Base-by-base conservation (phyloP, 371 early-diverging fungal genomes). In the Vairimorpha ceranae region DNA sequence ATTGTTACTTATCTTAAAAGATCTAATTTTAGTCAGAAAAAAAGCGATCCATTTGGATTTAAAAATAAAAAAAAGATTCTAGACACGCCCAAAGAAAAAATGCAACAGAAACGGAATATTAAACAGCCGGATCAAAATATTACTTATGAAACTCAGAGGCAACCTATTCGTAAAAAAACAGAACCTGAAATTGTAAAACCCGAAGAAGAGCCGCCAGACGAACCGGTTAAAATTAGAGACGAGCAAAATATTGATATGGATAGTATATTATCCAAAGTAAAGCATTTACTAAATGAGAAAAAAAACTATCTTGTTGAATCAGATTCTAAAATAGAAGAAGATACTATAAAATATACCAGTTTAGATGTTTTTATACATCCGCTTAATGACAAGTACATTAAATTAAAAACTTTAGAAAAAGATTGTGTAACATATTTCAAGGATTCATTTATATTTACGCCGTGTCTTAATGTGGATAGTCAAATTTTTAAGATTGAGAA, bases 371-470 rank as follows among this genome's bases (percentile, higher is more conserved):
- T 25, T 15, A 43, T 72, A 10, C 38, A 46, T 2, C 41, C 58
- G 21, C 14, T 65, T 2, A 36, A 65, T 41, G 21, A 51, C 1
- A 52, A 67, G n/a, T 59, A 61, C 35, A 76, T 73, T 15, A 65
- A 41, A 54, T 59, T 77, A 17, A 61, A 58, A 56, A 67, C 52
- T 15, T 32, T 58, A 23, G 67, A 58, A 10, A 54, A 72, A 36
- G 15, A 43, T 25, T 78, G 79, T 68, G 65, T 78, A 21, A 75
- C 79, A 19, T 78, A 67, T 46, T 72, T 67, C 21, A 69, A 78
- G 17, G 60, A 65, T 25, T 59, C 58, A 21, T 78, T 78, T 66
- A 54, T 78, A 14, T 70, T 78, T 35, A 58, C 70, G 64, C 63
- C 63, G 27, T 78, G 79, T 33, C 32, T 64, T 10, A 45, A 61